Evolutionary conservation across 441 rosid genomes (phyloP).

Genomic region (Populus tomentosa): DNA sequence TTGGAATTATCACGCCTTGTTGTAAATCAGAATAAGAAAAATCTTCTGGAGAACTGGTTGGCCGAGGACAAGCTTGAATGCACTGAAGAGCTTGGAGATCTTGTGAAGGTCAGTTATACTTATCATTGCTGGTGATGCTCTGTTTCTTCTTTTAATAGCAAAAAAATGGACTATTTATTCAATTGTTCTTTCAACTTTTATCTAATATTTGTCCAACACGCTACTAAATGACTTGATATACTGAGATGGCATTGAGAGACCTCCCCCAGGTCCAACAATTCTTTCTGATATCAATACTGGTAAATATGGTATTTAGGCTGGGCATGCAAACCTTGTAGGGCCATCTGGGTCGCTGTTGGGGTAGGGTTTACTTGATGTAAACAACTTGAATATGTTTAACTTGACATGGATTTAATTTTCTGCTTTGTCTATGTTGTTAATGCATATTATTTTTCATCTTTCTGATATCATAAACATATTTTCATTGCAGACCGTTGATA

Average conservation of each 20-base stretch:
- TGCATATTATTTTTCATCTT: background rate
- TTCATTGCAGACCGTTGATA: constrained; percentile 76
- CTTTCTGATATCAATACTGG: background rate
- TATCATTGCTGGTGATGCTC: background rate
- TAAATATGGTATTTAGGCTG: background rate
- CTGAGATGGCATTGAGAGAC: background rate
- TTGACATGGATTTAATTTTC: background rate
- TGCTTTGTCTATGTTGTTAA: background rate
- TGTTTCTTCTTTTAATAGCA: background rate
- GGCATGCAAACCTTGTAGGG: background rate
- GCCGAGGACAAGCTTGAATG: constrained; percentile 94
- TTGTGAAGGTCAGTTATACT: constrained; percentile 54
- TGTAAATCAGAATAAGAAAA: constrained; percentile 91
- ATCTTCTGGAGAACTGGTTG: constrained; percentile 83
- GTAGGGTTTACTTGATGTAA: background rate
- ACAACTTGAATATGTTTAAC: background rate
- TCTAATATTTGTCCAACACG: background rate
- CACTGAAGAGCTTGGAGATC: constrained; percentile 93
- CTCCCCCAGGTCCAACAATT: background rate
- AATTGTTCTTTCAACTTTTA: background rate
- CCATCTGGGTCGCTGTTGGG: background rate
- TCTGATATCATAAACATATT: constrained; percentile 1
- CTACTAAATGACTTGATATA: no score
- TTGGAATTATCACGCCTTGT: constrained; percentile 89
- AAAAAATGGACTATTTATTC: background rate